Evolutionary conservation across 768 basidiomycete species (phyloP).

Genomic region (Macrocybe gigantea): DNA sequence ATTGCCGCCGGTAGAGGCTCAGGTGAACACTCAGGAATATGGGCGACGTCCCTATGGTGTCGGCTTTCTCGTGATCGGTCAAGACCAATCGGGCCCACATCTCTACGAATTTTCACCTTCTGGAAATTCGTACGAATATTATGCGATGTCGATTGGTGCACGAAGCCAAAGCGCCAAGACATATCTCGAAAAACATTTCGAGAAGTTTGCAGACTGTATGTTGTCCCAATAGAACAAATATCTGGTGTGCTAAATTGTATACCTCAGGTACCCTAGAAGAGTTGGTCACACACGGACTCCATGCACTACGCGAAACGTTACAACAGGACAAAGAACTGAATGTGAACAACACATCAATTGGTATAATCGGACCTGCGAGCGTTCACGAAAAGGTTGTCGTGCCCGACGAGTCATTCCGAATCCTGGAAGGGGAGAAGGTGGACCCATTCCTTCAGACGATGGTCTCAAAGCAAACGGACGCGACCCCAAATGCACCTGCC

Average conservation of each 20-base stretch:
- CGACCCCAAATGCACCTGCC: slow-evolving; percentile 23
- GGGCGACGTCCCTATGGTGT: slow-evolving; percentile 97
- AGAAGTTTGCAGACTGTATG: slow-evolving; percentile 82
- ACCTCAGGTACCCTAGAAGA: slow-evolving; percentile 73
- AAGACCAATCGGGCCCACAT: slow-evolving; percentile 95
- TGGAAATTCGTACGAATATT: slow-evolving; percentile 96
- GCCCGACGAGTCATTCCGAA: slow-evolving; percentile 67
- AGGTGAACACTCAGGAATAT: slow-evolving; percentile 98
- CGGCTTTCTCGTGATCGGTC: slow-evolving; percentile 95
- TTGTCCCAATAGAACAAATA: slow-evolving; percentile 9
- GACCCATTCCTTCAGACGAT: slow-evolving; percentile 73
- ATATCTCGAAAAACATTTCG: slow-evolving; percentile 92
- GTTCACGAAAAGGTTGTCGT: slow-evolving; percentile 46
- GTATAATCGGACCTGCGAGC: slow-evolving; percentile 78
- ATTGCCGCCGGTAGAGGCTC: slow-evolving; percentile 66
- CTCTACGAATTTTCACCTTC: slow-evolving; percentile 98
- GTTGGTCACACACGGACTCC: slow-evolving; percentile 87
- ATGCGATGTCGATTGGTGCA: slow-evolving; percentile 97
- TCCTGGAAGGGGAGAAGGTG: slow-evolving; percentile 79
- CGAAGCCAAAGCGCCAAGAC: slow-evolving; percentile 98
- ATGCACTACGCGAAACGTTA: slow-evolving; percentile 92
- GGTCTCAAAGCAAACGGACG: slow-evolving; percentile 57
- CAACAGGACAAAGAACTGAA: slow-evolving; percentile 98
- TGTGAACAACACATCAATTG: slow-evolving; percentile 89
- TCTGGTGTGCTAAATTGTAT: background rate